phyloP scores from a whole-genome alignment of 345 rosid species.

The Populus ilicifolia region DNA sequence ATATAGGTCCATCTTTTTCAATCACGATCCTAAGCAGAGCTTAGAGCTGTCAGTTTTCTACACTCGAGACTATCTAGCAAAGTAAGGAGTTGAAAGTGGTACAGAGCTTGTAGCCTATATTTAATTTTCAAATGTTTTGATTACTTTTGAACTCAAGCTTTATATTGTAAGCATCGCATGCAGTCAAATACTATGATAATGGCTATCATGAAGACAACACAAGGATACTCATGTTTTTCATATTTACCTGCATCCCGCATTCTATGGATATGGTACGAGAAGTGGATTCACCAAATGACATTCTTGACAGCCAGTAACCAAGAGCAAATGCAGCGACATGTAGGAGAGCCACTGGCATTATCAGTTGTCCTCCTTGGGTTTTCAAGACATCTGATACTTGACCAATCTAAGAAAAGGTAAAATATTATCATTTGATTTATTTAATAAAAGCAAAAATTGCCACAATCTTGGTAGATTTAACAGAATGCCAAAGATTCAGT shows the following conservation, averaged over 20 bases:
- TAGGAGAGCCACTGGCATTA: conserved; percentile 77
- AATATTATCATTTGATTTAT: conserved; percentile 11
- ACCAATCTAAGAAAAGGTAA: conserved; percentile 56
- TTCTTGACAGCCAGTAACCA: conserved; percentile 77
- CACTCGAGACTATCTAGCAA: too few species aligned
- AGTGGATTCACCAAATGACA: conserved; percentile 92
- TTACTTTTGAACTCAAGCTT: too few species aligned
- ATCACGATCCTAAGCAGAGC: too few species aligned
- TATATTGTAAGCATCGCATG: background rate
- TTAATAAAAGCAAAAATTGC: background rate
- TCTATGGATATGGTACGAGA: conserved; percentile 96
- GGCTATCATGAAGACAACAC: background rate
- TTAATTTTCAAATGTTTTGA: too few species aligned
- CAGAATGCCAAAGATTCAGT: background rate
- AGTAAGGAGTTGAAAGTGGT: too few species aligned
- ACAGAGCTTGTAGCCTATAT: too few species aligned
- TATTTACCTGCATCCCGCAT: conserved; percentile 89
- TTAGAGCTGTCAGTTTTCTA: too few species aligned
- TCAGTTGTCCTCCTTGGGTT: conserved; percentile 83
- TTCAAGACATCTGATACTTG: conserved; percentile 87
- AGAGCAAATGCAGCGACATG: conserved; percentile 81
- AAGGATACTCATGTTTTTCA: too few species aligned
- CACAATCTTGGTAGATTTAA: background rate
- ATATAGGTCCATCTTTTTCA: too few species aligned
- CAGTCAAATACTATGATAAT: background rate